A percentile compares a stretch with the other conserved stretches of the same genome.
phyloP scores from a whole-genome alignment of 108 stramenopile genomes.

The Stephanodiscus minutulus region DNA sequence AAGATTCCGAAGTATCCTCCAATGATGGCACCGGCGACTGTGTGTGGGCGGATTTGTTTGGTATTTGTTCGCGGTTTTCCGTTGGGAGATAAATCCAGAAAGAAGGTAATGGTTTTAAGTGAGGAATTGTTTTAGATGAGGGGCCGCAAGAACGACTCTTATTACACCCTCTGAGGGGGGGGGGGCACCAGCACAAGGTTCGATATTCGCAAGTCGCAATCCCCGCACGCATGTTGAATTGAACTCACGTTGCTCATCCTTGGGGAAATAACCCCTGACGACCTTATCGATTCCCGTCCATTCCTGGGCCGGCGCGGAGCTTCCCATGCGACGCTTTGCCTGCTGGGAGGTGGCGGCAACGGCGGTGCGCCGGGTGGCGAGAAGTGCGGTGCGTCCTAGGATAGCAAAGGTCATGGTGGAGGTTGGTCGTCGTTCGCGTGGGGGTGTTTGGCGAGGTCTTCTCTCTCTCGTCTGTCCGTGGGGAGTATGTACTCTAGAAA shows the following conservation, averaged over 20 bases:
- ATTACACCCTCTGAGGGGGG: background rate
- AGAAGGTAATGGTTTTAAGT: background rate
- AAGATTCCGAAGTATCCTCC: conserved; percentile 71
- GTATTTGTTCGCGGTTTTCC: background rate
- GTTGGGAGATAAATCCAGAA: conserved; percentile 1
- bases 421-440: no score
- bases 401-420: conserved; percentile 36
- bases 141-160: background rate
- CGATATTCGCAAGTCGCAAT: no score
- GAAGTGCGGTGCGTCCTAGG: conserved; percentile 51
- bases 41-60: background rate
- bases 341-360: conserved; percentile 43
- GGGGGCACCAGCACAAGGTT: no score
- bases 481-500: no score
- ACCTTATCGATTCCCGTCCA: conserved; percentile 89
- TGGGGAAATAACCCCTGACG: conserved; percentile 76
- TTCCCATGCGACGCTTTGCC: conserved; percentile 70
- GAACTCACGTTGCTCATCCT: conserved; percentile 82
- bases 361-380: conserved; percentile 53
- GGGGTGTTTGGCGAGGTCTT: background rate
- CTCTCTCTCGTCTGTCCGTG: background rate
- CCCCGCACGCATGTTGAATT: no score
- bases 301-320: conserved; percentile 64
- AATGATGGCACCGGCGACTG: conserved; percentile 80
- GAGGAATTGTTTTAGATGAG: conserved; percentile 8